Evolutionary conservation across 2,329 filamentous ascomycete species (phyloP).

Genomic region (Diaporthe destruens): DNA sequence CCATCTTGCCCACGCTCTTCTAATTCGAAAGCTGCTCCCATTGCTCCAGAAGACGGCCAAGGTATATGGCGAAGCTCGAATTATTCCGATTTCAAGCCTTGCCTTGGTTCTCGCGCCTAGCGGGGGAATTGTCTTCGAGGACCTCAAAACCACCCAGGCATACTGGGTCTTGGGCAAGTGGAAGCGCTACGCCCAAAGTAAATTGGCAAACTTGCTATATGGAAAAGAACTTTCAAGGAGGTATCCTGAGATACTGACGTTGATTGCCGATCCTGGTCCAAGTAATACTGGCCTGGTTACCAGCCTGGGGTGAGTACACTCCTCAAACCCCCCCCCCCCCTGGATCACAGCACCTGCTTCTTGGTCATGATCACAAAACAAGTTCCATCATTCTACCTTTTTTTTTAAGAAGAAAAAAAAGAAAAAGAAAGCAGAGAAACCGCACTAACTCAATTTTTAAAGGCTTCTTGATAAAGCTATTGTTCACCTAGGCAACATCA

Average conservation of each 20-base stretch:
- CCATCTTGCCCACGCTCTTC: constrained; percentile 60
- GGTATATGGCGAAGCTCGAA: constrained; percentile 33
- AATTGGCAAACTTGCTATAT: constrained; percentile 50
- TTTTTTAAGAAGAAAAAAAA: too few relatives aligned
- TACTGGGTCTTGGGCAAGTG: constrained; percentile 42
- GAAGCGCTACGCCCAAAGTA: constrained; percentile 49
- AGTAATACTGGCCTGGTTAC: constrained; percentile 43
- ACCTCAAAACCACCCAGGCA: constrained; percentile 45
- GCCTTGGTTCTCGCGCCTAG: constrained; percentile 18
- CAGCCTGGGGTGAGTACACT: constrained; percentile 32
- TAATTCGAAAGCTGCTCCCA: constrained; percentile 46
- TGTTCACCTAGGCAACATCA: constrained; percentile 41
- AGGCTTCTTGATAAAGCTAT: constrained; percentile 41
- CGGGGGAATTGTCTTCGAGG: constrained; percentile 45
- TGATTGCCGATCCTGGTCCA: constrained; percentile 48
- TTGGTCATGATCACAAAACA: constrained; percentile 17
- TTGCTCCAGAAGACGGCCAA: constrained; percentile 48
- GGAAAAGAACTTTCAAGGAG: constrained; percentile 46
- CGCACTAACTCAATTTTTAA: not conserved
- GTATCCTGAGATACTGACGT: constrained; percentile 46
- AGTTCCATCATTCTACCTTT: too few relatives aligned
- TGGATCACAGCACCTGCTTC: not conserved
- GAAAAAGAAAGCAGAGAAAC: too few relatives aligned
- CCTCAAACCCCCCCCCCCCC: constrained; percentile 20
- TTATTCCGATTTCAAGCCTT: constrained; percentile 28